Evolutionary conservation across 1,284 basidiomycete species (phyloP).

Genomic region (Mycosarcoma mackinlayi): DNA sequence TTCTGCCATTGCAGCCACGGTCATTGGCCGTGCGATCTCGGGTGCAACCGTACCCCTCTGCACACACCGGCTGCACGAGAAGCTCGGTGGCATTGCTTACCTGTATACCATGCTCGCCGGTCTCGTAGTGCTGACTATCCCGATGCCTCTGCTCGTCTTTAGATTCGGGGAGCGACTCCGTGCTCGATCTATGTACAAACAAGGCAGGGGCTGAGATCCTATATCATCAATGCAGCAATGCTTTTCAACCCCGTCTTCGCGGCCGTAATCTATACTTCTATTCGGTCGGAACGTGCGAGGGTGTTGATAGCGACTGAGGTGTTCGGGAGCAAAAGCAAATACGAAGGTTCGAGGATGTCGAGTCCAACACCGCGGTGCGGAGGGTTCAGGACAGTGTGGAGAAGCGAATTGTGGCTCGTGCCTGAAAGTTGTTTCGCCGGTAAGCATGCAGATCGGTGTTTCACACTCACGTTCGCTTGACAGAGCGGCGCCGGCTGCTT

Average conservation of each 20-base stretch:
- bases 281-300: too few species aligned
- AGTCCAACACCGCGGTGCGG: background rate
- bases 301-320: too few species aligned
- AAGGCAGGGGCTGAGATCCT: constrained; percentile 9
- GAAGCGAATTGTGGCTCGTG: constrained; percentile 15
- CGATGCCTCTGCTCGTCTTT: constrained; percentile 21
- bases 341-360: too few species aligned
- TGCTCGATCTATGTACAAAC: constrained; percentile 33
- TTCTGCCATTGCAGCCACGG: constrained; percentile 43
- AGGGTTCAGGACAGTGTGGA: constrained; percentile 12
- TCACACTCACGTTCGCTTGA: too few species aligned
- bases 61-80: constrained; percentile 31
- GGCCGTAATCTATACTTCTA: too few species aligned
- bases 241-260: too few species aligned
- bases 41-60: constrained; percentile 40
- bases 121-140: constrained; percentile 26
- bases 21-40: constrained; percentile 38
- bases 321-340: too few species aligned
- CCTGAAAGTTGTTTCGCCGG: constrained; percentile 11
- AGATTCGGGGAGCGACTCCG: constrained; percentile 24
- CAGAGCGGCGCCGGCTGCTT: too few species aligned
- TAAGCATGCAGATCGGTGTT: too few species aligned
- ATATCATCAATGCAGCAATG: background rate
- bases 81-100: constrained; percentile 36
- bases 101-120: constrained; percentile 40